phyloP scores from a whole-genome alignment of 2,329 filamentous ascomycete genomes.

The Aspergillus sp. region DNA sequence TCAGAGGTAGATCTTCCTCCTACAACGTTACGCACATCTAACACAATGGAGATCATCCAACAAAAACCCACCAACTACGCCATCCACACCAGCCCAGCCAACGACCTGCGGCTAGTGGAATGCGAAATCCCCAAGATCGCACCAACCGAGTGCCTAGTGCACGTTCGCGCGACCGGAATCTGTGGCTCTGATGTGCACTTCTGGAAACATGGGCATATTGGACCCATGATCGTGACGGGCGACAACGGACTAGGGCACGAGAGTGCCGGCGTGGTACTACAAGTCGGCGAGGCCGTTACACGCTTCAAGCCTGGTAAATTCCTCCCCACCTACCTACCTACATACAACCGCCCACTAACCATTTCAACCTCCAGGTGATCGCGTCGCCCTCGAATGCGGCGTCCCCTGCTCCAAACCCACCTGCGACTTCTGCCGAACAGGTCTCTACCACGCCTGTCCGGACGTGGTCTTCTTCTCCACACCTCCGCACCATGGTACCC shows the following conservation, averaged over 20 bases:
- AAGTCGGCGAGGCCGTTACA: constrained; percentile 19
- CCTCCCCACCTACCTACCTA: neutral
- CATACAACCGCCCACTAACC: neutral
- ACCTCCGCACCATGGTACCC: constrained; percentile 22
- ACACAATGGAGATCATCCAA: constrained; percentile 18
- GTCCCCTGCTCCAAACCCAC: constrained; percentile 22
- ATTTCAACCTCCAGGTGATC: constrained; percentile 11
- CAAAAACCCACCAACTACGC: constrained; percentile 20
- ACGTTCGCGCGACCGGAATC: constrained; percentile 22
- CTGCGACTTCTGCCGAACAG: constrained; percentile 21
- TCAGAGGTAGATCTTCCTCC: neutral
- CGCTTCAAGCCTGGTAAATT: constrained; percentile 20
- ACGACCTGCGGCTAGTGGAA: constrained; percentile 23
- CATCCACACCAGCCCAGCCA: constrained; percentile 20
- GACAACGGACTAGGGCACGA: constrained; percentile 26
- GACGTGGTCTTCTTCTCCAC: constrained; percentile 24
- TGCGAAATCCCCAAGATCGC: constrained; percentile 19
- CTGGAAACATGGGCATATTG: constrained; percentile 24
- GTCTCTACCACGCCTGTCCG: constrained; percentile 22
- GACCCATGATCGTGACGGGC: constrained; percentile 20
- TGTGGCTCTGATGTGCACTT: constrained; percentile 24
- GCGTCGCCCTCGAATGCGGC: constrained; percentile 22
- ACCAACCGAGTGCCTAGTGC: constrained; percentile 17
- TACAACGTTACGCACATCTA: neutral
- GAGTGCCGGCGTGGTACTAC: constrained; percentile 20